These are phyloP conservation scores for Pyrenula massariospora DNA, from an alignment of 495 filamentous ascomycete species.

Conservation along the genomic window DNA sequence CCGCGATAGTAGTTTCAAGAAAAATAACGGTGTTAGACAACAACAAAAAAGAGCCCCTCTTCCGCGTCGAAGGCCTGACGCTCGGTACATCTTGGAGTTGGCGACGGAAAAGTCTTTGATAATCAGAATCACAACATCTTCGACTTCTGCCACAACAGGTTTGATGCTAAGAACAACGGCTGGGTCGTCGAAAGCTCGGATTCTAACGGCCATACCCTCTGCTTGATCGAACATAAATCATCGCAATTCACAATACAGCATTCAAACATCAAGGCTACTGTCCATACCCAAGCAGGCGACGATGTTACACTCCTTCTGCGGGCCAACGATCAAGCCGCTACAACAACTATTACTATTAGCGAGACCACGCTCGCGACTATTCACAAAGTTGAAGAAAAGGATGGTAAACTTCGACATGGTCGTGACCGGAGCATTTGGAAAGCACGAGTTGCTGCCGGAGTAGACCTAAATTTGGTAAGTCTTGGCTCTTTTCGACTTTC, in stretches of 20 bases:
- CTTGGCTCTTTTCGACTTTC: background rate
- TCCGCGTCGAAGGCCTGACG: constrained; percentile 3
- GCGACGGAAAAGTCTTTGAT: constrained; percentile 7
- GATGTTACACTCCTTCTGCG: constrained; percentile 2
- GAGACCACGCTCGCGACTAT: constrained; percentile 3
- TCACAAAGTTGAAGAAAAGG: constrained; percentile 3
- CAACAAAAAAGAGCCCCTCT: constrained; percentile 3
- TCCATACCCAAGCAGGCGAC: constrained; percentile 2
- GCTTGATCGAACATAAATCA: background rate
- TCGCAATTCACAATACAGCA: constrained; percentile 3
- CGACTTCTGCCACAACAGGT: constrained; percentile 3
- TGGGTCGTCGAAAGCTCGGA: constrained; percentile 6
- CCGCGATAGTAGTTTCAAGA: constrained; percentile 5
- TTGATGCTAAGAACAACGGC: constrained; percentile 4
- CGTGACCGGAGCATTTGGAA: constrained; percentile 7
- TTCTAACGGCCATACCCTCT: background rate
- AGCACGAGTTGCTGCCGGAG: constrained; percentile 5
- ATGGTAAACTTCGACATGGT: background rate
- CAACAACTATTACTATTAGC: constrained; percentile 1
- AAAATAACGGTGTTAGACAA: constrained; percentile 1
- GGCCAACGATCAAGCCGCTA: constrained; percentile 3
- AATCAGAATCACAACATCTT: constrained; percentile 4
- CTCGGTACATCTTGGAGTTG: background rate
- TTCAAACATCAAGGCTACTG: constrained; percentile 1
- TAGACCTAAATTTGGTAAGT: constrained; percentile 7